These are phyloP conservation scores for Marasmius oreades DNA, from an alignment of 1,284 basidiomycete species.

Conservation along the genomic window DNA sequence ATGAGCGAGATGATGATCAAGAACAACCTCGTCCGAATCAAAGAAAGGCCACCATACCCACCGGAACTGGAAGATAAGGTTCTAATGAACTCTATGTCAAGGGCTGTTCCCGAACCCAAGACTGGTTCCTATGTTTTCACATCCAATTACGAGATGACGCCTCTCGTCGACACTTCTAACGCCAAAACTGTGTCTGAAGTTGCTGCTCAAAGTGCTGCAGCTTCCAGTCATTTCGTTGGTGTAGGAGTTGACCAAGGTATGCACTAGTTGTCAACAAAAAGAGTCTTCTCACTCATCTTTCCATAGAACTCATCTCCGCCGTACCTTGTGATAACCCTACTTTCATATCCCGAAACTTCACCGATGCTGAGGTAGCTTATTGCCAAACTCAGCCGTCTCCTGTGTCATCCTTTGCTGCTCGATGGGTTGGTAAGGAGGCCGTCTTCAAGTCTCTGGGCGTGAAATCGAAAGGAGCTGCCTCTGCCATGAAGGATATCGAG, in stretches of 20 bases:
- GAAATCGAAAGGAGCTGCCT: constrained; percentile 86
- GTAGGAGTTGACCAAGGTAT: constrained; percentile 86
- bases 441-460: constrained; percentile 98
- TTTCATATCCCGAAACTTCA: constrained; percentile 93
- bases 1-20: constrained; percentile 95
- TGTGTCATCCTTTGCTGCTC: constrained; percentile 88
- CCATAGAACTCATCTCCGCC: constrained; percentile 83
- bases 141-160: constrained; percentile 53
- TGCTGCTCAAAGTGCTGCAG: constrained; percentile 41
- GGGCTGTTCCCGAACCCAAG: constrained; percentile 80
- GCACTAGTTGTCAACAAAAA: constrained; percentile 16
- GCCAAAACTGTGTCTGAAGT: constrained; percentile 59
- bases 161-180: constrained; percentile 63
- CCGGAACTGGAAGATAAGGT: constrained; percentile 87
- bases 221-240: constrained; percentile 44
- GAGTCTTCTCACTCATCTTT: constrained; percentile 13
- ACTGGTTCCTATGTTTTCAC: constrained; percentile 82
- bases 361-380: constrained; percentile 83
- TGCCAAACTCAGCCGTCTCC: constrained; percentile 87
- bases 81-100: constrained; percentile 90
- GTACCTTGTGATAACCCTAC: constrained; percentile 90
- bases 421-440: constrained; percentile 98
- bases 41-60: constrained; percentile 90
- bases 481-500: constrained; percentile 95
- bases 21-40: constrained; percentile 92